Evolutionary conservation across 208 protist genomes (phyloP).

Genomic region (Leishmania tropica): DNA sequence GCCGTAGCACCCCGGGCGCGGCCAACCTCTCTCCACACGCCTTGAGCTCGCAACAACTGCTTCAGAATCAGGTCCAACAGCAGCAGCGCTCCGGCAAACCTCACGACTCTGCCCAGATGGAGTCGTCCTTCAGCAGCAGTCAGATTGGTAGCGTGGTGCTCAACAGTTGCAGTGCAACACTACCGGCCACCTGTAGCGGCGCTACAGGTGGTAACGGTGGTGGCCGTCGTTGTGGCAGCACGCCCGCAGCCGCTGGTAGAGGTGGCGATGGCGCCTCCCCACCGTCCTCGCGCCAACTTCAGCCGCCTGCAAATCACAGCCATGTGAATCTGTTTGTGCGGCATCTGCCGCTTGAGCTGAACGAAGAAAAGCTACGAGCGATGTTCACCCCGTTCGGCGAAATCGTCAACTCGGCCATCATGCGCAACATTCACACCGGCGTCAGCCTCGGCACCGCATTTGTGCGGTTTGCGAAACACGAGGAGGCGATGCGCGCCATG

Average conservation of each 20-base stretch:
- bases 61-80: background rate
- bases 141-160: constrained; percentile 1
- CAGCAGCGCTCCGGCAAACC: constrained; percentile 1
- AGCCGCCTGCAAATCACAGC: constrained; percentile 35
- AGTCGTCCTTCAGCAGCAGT: constrained; percentile 3
- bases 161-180: background rate
- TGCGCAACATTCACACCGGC: constrained; percentile 81
- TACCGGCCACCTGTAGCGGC: background rate
- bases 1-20: background rate
- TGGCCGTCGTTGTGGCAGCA: background rate
- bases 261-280: background rate
- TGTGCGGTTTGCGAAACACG: constrained; percentile 64
- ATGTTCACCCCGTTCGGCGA: constrained; percentile 60
- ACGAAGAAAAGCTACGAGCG: constrained; percentile 46
- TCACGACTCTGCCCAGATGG: background rate
- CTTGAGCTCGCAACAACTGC: background rate
- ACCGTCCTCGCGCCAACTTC: constrained; percentile 9
- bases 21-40: background rate
- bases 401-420: constrained; percentile 63
- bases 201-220: background rate
- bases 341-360: constrained; percentile 41
- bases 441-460: constrained; percentile 75
- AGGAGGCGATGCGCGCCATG: constrained; percentile 40
- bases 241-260: background rate
- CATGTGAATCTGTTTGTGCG: constrained; percentile 70